Evolutionary conservation across 2,329 filamentous ascomycete species (phyloP).

Genomic region (Helotiales sp.): DNA sequence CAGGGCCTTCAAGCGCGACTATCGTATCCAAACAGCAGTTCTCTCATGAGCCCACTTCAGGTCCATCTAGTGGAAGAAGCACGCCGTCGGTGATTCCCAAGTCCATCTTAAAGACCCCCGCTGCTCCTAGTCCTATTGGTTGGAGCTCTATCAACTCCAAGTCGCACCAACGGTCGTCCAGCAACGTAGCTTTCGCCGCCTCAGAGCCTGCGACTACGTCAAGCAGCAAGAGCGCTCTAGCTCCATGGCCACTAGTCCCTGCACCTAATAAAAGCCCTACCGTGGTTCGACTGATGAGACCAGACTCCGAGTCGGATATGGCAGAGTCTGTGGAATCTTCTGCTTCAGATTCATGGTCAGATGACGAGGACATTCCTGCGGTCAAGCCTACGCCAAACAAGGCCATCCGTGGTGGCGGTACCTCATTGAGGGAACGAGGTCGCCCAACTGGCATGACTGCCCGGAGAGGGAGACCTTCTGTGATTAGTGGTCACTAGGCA

Average conservation of each 20-base stretch:
- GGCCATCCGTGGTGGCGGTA: constrained; percentile 2
- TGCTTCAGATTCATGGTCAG: constrained; percentile 11
- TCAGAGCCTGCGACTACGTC: neutral
- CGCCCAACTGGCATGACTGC: neutral
- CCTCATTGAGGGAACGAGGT: constrained; percentile 6
- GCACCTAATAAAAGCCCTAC: constrained; percentile 20
- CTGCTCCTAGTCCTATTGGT: constrained; percentile 4
- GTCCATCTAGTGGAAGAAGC: constrained; percentile 7
- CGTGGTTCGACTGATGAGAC: constrained; percentile 29
- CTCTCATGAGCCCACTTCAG: neutral
- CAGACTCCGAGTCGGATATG: constrained; percentile 17
- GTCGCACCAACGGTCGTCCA: neutral
- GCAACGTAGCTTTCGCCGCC: neutral
- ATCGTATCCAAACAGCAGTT: neutral
- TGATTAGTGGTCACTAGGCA: neutral
- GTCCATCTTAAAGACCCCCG: constrained; percentile 12
- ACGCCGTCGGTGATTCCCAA: constrained; percentile 8
- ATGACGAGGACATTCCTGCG: constrained; percentile 20
- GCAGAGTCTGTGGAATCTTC: constrained; percentile 13
- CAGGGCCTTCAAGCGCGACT: neutral
- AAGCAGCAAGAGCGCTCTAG: constrained; percentile 3
- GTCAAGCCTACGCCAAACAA: neutral
- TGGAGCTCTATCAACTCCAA: neutral
- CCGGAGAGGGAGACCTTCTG: neutral
- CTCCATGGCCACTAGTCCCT: neutral